Conservation (phyloP, 1,139 yeast genomes). For the Nakaseomyces kungkrabaensis region DNA sequence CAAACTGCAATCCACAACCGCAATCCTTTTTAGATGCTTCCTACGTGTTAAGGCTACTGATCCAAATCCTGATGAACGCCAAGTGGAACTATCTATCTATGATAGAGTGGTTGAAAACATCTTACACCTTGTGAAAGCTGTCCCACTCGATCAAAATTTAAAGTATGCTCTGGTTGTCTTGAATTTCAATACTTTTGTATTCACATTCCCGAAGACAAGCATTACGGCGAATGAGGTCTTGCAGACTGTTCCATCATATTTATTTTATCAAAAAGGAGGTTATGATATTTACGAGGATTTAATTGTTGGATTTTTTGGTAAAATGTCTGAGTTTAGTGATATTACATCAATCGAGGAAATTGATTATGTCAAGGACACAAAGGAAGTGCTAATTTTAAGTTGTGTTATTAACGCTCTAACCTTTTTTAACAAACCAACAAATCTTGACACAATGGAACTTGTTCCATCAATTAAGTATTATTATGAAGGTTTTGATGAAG, state of each 20-base stretch:
- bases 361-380: slow-evolving; percentile 33
- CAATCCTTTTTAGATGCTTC: slow-evolving; percentile 28
- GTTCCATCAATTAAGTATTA: slow-evolving; percentile 19
- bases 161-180: slow-evolving; percentile 28
- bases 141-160: slow-evolving; percentile 13
- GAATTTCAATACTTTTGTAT: slow-evolving; percentile 23
- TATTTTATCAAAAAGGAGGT: slow-evolving; percentile 42
- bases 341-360: slow-evolving; percentile 31
- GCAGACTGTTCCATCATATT: slow-evolving; percentile 38
- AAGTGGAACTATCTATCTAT: slow-evolving; percentile 24
- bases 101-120: slow-evolving; percentile 18
- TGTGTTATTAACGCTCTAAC: slow-evolving; percentile 36
- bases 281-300: slow-evolving; percentile 25
- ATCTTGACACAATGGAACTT: slow-evolving; percentile 23
- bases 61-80: slow-evolving; percentile 13
- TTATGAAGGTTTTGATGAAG: slow-evolving; percentile 18
- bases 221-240: slow-evolving; percentile 24
- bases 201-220: slow-evolving; percentile 24
- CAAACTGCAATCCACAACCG: slow-evolving; percentile 42
- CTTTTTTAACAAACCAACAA: slow-evolving; percentile 35
- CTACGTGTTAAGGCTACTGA: slow-evolving; percentile 24
- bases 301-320: slow-evolving; percentile 13
- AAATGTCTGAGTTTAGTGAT: slow-evolving; percentile 21
- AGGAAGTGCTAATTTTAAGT: slow-evolving; percentile 35
- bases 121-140: slow-evolving; percentile 17